Conservation (phyloP, 2,329 filamentous ascomycete genomes). For the Akanthomyces muscarius region DNA sequence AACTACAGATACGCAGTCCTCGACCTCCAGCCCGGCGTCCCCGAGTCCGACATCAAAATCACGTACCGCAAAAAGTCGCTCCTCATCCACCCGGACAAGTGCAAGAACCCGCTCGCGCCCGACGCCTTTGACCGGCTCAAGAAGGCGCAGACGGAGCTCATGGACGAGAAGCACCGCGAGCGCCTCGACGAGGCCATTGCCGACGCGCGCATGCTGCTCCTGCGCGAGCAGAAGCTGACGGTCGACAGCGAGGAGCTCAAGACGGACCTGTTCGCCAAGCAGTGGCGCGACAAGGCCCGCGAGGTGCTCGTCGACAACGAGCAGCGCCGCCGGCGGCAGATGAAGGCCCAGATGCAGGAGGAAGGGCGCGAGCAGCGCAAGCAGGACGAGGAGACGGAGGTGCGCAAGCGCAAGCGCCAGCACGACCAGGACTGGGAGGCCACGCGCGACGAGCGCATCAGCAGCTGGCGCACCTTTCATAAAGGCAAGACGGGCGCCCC, state of each 20-base stretch:
- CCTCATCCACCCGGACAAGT: slow-evolving; percentile 98
- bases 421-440: slow-evolving; percentile 95
- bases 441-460: slow-evolving; percentile 84
- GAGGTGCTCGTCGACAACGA: slow-evolving; percentile 92
- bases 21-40: slow-evolving; percentile 89
- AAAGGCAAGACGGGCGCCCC: slow-evolving; percentile 57
- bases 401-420: slow-evolving; percentile 79
- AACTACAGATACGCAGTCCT: slow-evolving; percentile 76
- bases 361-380: slow-evolving; percentile 85
- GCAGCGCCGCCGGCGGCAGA: slow-evolving; percentile 73
- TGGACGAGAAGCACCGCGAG: slow-evolving; percentile 89
- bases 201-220: slow-evolving; percentile 89
- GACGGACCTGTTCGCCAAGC: slow-evolving; percentile 73
- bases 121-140: slow-evolving; percentile 96
- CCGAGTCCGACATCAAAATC: slow-evolving; percentile 93
- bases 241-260: slow-evolving; percentile 83
- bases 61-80: slow-evolving; percentile 97
- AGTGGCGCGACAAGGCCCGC: slow-evolving; percentile 88
- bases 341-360: slow-evolving; percentile 94
- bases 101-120: slow-evolving; percentile 80
- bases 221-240: slow-evolving; percentile 91
- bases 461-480: slow-evolving; percentile 89
- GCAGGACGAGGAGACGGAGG: slow-evolving; percentile 79
- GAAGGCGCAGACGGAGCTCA: slow-evolving; percentile 84
- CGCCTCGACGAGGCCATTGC: slow-evolving; percentile 91